Conservation (phyloP, 2,329 filamentous ascomycete species). For the Aspergillus arachidicola region DNA sequence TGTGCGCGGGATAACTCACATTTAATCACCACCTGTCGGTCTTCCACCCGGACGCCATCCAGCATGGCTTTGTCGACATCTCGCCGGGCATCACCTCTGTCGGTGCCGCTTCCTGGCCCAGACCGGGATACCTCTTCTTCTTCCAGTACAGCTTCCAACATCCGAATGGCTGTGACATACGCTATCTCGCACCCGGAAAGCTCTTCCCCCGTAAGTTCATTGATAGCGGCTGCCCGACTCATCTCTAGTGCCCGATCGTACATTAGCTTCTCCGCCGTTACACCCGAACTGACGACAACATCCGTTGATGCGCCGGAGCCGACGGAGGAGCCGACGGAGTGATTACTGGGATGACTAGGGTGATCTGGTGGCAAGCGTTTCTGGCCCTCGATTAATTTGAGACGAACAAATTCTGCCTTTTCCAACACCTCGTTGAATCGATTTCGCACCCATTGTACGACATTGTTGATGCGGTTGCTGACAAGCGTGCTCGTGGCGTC, state of each 20-base stretch:
- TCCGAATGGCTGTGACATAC: slow-evolving; percentile 88
- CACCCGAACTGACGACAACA: slow-evolving; percentile 80
- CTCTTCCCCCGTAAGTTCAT: slow-evolving; percentile 91
- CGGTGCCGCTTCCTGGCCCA: slow-evolving; percentile 19
- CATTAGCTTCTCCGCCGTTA: slow-evolving; percentile 96
- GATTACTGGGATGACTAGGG: slow-evolving; percentile 80
- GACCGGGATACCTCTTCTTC: slow-evolving; percentile 63
- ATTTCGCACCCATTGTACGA: slow-evolving; percentile 91
- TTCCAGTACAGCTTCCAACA: slow-evolving; percentile 93
- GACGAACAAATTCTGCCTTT: slow-evolving; percentile 91
- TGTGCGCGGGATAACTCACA: slow-evolving; percentile 41
- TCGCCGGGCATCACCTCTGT: slow-evolving; percentile 3
- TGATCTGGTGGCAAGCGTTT: slow-evolving; percentile 81
- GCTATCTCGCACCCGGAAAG: slow-evolving; percentile 85
- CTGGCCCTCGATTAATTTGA: slow-evolving; percentile 85
- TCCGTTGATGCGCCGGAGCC: slow-evolving; percentile 69
- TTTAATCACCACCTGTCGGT: slow-evolving; percentile 53
- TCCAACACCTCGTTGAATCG: slow-evolving; percentile 97
- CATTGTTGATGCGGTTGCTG: slow-evolving; percentile 78
- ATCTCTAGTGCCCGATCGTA: slow-evolving; percentile 97
- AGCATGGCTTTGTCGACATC: slow-evolving; percentile 32
- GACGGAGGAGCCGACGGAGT: slow-evolving; percentile 60
- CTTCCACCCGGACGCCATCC: slow-evolving; percentile 50
- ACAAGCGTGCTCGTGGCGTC: slow-evolving; percentile 55
- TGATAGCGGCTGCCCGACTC: slow-evolving; percentile 91